Percentiles rank a stretch among this genome's conserved stretches.
Evolutionary conservation across 345 rosid species (phyloP).

Genomic region (Salix suchowensis): DNA sequence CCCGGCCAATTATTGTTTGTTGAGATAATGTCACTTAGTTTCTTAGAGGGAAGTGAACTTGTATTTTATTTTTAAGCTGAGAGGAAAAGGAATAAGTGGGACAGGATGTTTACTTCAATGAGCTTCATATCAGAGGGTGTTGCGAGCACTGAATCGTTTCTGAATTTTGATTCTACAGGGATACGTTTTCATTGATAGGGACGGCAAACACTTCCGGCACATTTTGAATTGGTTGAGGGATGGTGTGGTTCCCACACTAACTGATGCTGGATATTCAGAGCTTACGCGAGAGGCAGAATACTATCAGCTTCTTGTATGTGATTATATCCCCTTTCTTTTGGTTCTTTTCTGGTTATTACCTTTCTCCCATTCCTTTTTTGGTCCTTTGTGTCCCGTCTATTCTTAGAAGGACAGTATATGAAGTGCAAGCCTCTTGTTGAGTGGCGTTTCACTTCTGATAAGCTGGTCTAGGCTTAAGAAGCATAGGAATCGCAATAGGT

Average conservation of each 20-base stretch:
- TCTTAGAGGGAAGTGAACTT: neutral
- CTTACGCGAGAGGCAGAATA: conserved; percentile 82
- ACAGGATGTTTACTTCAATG: conserved; percentile 3
- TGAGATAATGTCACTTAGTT: neutral
- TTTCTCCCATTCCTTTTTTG: neutral
- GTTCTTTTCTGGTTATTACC: neutral
- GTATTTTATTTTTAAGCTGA: neutral
- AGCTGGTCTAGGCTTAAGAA: neutral
- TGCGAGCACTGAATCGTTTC: conserved; percentile 10
- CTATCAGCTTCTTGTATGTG: conserved; percentile 76
- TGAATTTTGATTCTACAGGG: conserved; percentile 49
- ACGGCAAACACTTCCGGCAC: conserved; percentile 82
- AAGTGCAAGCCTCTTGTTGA: neutral
- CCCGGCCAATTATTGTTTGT: neutral
- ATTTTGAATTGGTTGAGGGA: conserved; percentile 91
- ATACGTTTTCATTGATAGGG: conserved; percentile 77
- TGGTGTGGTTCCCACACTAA: conserved; percentile 63
- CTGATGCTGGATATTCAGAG: conserved; percentile 59
- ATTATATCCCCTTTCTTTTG: neutral
- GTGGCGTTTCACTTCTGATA: neutral
- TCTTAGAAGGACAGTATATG: neutral
- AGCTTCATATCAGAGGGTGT: neutral
- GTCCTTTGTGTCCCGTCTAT: neutral
- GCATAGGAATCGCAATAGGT: neutral
- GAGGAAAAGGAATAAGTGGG: neutral